Percentiles rank a stretch among this genome's conserved stretches.
Evolutionary conservation across 148 eudicot genomes (phyloP).

Genomic region (Rhododendron mucronatum): DNA sequence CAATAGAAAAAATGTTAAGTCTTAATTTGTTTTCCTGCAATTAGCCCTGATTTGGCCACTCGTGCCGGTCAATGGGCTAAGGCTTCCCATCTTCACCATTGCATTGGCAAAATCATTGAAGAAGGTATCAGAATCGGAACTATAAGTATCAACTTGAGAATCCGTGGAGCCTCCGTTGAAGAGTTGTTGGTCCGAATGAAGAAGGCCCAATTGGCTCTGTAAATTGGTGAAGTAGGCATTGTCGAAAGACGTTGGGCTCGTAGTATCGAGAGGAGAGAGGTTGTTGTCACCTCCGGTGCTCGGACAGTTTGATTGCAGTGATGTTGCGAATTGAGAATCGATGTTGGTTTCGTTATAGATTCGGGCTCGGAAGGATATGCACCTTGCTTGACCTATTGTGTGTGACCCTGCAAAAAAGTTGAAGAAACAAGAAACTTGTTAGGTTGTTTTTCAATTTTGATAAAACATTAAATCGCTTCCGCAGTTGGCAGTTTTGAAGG

Average conservation of each 20-base stretch:
- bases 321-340: slow-evolving; percentile 37
- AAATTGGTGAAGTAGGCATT: slow-evolving; percentile 53
- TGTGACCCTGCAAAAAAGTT: slow-evolving; percentile 40
- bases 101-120: slow-evolving; percentile 44
- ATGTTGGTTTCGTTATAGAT: slow-evolving; percentile 68
- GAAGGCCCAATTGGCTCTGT: slow-evolving; percentile 42
- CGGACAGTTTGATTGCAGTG: slow-evolving; percentile 43
- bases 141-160: slow-evolving; percentile 35
- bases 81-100: slow-evolving; percentile 65
- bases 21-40: slow-evolving; percentile 45
- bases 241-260: slow-evolving; percentile 38
- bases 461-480: no score
- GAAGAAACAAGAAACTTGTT: not conserved
- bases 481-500: no score
- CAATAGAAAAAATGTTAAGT: not conserved
- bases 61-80: slow-evolving; percentile 55
- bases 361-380: slow-evolving; percentile 43
- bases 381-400: slow-evolving; percentile 73
- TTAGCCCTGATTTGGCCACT: slow-evolving; percentile 57
- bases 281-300: slow-evolving; percentile 40
- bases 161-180: slow-evolving; percentile 57
- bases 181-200: slow-evolving; percentile 81
- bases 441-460: not conserved
- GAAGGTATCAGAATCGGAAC: slow-evolving; percentile 25
- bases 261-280: slow-evolving; percentile 45